These are phyloP conservation scores for Trifolium fragiferum DNA, from an alignment of 306 rosid genomes.

Conservation along the genomic window DNA sequence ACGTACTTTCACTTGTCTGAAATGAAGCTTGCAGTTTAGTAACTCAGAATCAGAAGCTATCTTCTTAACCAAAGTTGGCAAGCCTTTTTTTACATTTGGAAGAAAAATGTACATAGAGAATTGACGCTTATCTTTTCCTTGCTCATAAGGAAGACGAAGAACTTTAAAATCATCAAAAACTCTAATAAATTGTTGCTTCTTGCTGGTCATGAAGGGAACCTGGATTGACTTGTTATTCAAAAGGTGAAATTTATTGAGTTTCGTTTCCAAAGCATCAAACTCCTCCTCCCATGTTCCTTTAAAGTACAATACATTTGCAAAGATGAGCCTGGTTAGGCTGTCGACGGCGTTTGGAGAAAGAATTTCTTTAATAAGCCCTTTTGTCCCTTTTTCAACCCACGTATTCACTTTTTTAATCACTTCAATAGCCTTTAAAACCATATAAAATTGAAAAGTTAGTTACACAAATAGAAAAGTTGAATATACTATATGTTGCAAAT, in stretches of 20 bases:
- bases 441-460: background rate
- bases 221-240: conserved; percentile 58
- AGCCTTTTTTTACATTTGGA: background rate
- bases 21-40: too few species aligned
- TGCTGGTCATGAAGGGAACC: conserved; percentile 73
- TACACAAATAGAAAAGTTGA: too few species aligned
- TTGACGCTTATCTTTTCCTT: too few species aligned
- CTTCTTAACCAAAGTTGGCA: background rate
- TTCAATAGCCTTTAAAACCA: conserved; percentile 60
- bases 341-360: conserved; percentile 67
- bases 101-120: background rate
- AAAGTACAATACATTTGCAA: conserved; percentile 83
- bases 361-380: conserved; percentile 68
- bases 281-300: conserved; percentile 74
- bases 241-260: conserved; percentile 65
- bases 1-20: background rate
- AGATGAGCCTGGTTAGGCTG: conserved; percentile 58
- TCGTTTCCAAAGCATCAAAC: conserved; percentile 64
- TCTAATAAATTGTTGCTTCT: background rate
- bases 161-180: background rate
- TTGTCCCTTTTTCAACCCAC: conserved; percentile 77
- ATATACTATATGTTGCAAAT: too few species aligned
- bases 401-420: conserved; percentile 67
- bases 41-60: background rate
- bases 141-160: background rate